Evolutionary conservation across 805 yeast genomes (phyloP).

Genomic region (Saturnispora hagleri): DNA sequence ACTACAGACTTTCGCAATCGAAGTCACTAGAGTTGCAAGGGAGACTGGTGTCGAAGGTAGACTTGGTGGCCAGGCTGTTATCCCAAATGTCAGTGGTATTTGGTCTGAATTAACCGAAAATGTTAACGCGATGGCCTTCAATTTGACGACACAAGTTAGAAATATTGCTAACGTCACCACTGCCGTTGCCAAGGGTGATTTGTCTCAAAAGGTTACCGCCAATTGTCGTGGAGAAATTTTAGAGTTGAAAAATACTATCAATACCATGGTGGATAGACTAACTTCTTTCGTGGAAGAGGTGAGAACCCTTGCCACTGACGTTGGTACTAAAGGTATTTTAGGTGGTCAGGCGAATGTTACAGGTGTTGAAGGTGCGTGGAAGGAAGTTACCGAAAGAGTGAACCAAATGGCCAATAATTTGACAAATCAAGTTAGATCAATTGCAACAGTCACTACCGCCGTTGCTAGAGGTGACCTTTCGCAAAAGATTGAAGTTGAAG

Average conservation of each 20-base stretch:
- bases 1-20: conserved; percentile 72
- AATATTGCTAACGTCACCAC: conserved; percentile 83
- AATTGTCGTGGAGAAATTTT: conserved; percentile 74
- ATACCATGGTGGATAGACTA: conserved; percentile 81
- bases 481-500: conserved; percentile 80
- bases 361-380: conserved; percentile 85
- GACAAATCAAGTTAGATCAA: conserved; percentile 81
- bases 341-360: conserved; percentile 87
- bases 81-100: conserved; percentile 72
- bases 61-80: conserved; percentile 80
- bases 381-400: conserved; percentile 79
- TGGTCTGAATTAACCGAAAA: conserved; percentile 85
- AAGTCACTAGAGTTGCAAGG: conserved; percentile 78
- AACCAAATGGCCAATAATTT: conserved; percentile 82
- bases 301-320: conserved; percentile 80
- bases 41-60: conserved; percentile 89
- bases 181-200: conserved; percentile 78
- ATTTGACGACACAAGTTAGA: conserved; percentile 80
- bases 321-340: conserved; percentile 72
- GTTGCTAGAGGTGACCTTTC: conserved; percentile 86
- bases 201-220: conserved; percentile 77
- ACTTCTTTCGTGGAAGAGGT: conserved; percentile 79
- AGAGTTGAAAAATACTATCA: conserved; percentile 73
- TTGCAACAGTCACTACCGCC: conserved; percentile 85
- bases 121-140: conserved; percentile 83